Conservation (phyloP, 2,329 filamentous ascomycete genomes). For the Apiospora saccharicola region DNA sequence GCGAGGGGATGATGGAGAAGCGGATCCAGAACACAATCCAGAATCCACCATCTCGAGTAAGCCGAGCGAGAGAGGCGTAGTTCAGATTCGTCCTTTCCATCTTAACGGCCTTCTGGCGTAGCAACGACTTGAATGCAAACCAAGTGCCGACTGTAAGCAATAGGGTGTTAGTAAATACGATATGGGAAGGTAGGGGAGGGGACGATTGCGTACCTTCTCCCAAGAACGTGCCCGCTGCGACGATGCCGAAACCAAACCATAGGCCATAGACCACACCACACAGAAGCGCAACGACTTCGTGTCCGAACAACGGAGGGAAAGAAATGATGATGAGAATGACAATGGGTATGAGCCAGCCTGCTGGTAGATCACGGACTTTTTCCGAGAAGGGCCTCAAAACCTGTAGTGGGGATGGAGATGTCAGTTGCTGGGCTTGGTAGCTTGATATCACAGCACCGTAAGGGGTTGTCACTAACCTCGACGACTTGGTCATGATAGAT, state of each 20-base stretch:
- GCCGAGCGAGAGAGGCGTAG: conserved; percentile 48
- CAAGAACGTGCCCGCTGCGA: conserved; percentile 49
- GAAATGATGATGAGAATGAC: conserved; percentile 48
- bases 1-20: conserved; percentile 49
- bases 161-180: neutral
- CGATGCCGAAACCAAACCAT: conserved; percentile 50
- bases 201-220: conserved; percentile 44
- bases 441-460: neutral
- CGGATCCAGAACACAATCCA: conserved; percentile 51
- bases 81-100: conserved; percentile 50
- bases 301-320: conserved; percentile 51
- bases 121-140: conserved; percentile 49
- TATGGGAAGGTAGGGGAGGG: neutral
- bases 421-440: neutral
- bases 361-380: conserved; percentile 47
- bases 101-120: conserved; percentile 45
- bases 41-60: conserved; percentile 51
- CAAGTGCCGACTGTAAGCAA: conserved; percentile 44
- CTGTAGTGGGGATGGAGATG: conserved; percentile 29
- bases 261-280: conserved; percentile 51
- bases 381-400: conserved; percentile 45
- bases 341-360: conserved; percentile 50
- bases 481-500: conserved; percentile 50
- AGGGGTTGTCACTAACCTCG: conserved; percentile 34
- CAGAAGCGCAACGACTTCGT: conserved; percentile 51